These are phyloP conservation scores for Fraxinus pennsylvanica DNA, from an alignment of 257 asterid genomes.

Conservation along the genomic window DNA sequence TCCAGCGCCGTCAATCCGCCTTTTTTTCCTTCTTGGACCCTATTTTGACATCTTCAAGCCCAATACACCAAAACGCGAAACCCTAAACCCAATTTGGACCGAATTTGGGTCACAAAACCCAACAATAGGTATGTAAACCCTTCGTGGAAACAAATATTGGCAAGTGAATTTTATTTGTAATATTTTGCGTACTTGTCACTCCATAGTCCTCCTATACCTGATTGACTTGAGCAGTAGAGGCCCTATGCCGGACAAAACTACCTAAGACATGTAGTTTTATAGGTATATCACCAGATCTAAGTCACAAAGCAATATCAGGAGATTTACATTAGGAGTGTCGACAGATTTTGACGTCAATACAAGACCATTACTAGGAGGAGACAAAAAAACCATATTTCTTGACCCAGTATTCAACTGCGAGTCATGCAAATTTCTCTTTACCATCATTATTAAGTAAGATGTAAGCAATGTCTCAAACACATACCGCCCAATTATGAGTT, in stretches of 20 bases:
- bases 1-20: no score
- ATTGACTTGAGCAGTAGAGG: neutral
- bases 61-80: no score
- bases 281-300: neutral
- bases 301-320: neutral
- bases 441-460: conserved; percentile 9
- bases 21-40: no score
- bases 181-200: neutral
- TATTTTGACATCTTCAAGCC: no score
- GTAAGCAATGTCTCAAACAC: conserved; percentile 21
- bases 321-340: neutral
- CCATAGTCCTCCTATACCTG: neutral
- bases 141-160: neutral
- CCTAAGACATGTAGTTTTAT: neutral
- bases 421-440: neutral
- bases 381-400: neutral
- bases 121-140: neutral
- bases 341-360: neutral
- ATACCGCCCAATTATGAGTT: conserved; percentile 99
- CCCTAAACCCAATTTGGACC: no score
- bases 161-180: neutral
- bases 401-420: neutral
- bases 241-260: neutral
- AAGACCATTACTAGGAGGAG: neutral
- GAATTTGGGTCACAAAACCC: no score